These are phyloP conservation scores for Chamaecrista fasciculata DNA, from an alignment of 306 rosid genomes.

Conservation along the genomic window DNA sequence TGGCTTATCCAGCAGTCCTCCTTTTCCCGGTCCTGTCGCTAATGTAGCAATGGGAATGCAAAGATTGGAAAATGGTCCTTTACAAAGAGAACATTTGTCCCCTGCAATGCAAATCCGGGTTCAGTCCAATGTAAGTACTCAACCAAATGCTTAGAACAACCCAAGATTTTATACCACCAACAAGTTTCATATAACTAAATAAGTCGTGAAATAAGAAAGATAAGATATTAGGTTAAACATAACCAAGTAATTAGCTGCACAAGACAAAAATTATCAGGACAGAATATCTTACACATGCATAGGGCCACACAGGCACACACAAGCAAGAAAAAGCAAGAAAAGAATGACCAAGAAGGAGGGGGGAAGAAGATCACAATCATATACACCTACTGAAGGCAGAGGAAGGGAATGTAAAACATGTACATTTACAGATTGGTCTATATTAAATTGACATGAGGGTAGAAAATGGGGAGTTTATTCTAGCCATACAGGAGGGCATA, in stretches of 20 bases:
- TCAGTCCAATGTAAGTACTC: conserved; percentile 19
- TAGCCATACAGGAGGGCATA: not conserved
- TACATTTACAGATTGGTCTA: not conserved
- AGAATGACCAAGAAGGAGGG: not conserved
- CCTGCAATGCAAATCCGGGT: conserved; percentile 42
- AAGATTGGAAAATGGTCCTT: conserved; percentile 51
- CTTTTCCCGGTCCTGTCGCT: conserved; percentile 51
- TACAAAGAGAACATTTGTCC: conserved; percentile 53
- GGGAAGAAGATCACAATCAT: too few relatives aligned
- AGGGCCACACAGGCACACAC: not conserved
- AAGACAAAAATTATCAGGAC: not conserved
- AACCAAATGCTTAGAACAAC: not conserved
- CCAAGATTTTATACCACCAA: not conserved
- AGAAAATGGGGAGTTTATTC: not conserved
- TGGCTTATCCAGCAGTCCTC: conserved; percentile 65
- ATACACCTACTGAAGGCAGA: not conserved
- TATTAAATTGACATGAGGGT: not conserved
- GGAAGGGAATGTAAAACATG: not conserved
- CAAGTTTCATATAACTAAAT: not conserved
- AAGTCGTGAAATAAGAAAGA: conserved; percentile 10
- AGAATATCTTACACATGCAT: not conserved
- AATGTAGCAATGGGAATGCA: conserved; percentile 46
- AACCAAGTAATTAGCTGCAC: not conserved
- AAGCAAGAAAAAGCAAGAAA: not conserved
- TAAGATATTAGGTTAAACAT: not conserved